These are phyloP conservation scores for Quercus lobata DNA, from an alignment of 331 rosid species.

Conservation along the genomic window DNA sequence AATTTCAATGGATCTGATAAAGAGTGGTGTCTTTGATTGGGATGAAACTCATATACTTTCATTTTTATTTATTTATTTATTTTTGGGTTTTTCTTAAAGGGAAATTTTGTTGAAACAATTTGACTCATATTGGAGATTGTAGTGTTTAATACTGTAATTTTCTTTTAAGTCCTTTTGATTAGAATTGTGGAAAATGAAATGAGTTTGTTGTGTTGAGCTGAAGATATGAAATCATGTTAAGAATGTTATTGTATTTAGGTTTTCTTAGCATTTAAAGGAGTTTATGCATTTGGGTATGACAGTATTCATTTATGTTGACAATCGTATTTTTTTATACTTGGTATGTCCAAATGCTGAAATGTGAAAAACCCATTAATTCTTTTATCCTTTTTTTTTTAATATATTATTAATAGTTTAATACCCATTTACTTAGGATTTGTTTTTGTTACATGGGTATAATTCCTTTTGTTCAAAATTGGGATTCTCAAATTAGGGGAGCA, in stretches of 20 bases:
- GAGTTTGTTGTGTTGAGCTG: neutral
- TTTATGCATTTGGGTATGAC: neutral
- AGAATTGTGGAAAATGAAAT: neutral
- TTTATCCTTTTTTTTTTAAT: no score
- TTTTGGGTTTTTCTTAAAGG: no score
- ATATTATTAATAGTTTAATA: no score
- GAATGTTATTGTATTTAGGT: neutral
- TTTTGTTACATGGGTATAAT: neutral
- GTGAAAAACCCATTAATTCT: no score
- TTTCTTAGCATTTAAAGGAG: neutral
- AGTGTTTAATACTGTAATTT: neutral
- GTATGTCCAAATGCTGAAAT: neutral
- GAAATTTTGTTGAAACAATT: neutral
- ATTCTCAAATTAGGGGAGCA: neutral
- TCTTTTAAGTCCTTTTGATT: no score
- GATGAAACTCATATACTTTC: neutral
- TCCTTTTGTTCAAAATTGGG: neutral
- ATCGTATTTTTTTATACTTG: no score
- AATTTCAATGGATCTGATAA: neutral
- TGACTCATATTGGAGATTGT: neutral
- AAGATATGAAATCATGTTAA: neutral
- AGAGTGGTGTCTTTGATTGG: neutral
- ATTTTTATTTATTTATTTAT: neutral
- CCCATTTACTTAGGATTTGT: no score
- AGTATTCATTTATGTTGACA: no score